Base-by-base conservation (phyloP, 352 stramenopile genomes). In the Phytophthora nicotianae region DNA sequence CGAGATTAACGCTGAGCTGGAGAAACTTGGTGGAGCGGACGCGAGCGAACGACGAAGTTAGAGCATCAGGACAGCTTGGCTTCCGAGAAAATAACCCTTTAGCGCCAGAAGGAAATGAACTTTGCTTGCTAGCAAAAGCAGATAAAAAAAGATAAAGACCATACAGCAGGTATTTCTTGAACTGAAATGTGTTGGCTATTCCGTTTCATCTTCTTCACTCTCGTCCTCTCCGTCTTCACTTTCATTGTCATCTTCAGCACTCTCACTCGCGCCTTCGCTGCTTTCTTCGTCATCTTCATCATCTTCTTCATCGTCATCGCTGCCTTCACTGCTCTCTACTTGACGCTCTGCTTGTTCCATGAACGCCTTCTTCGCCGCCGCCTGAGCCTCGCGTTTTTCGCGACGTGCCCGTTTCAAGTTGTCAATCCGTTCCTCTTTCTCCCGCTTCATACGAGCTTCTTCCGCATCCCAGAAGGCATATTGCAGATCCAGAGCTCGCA, bases 1-100 rank as follows among this genome's bases (percentile, higher is more conserved):
- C 29, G 75, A 89, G 32, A 89, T 91, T 50, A 79, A 91, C 38
- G 59, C 73, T 5, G 83, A 91, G 40, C 71, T 91, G 17, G 83
- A 90, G 54, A 89, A 90, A 47, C 70, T 91, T 14, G 83, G 83
- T 27, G 78, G 76, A n/a, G 56, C 61, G 48, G 50, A 65, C 38
- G 41, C 50, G 42, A 68, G 29, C 40, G 55, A 68, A 33, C 40
- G 53, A 58, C 66, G 46, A 60, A 76, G 45, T 37, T 68, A 58
- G 49, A 40, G 24, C 33, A 68, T n/a, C 38, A 45, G 33, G 35
- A 62, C 14, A 23, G 48, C 33, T 42, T 46, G 27, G 5, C 17
- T 60, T 53, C 13, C 24, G 24, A 50, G 21, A 13, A 35, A 38
- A 49, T 20, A 24, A 35, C 33, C 54, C 16, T 37, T n/a, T 29